Conservation (phyloP, 2,329 filamentous ascomycete genomes). For the Phyllosticta paracitricarpa region DNA sequence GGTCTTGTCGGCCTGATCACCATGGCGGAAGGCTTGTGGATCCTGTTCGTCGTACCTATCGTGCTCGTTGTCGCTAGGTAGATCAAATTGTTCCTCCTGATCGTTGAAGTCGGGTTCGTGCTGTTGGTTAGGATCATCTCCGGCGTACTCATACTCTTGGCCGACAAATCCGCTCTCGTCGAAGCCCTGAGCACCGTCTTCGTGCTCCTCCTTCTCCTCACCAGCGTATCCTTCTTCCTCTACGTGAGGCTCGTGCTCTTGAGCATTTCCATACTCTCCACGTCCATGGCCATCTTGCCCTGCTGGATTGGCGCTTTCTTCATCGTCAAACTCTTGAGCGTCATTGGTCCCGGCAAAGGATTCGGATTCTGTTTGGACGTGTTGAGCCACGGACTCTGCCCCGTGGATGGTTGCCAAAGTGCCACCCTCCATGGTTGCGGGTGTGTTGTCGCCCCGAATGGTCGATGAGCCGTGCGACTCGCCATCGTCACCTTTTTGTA, state of each 20-base stretch:
- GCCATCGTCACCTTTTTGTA: conserved; percentile 22
- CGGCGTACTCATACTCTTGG: conserved; percentile 1
- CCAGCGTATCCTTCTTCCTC: background rate
- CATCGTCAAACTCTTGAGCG: background rate
- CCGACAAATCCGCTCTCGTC: background rate
- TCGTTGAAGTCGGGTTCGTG: background rate
- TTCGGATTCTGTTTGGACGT: background rate
- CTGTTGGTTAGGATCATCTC: conserved; percentile 1
- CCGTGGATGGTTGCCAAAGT: background rate
- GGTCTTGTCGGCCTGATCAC: background rate
- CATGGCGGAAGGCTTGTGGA: background rate
- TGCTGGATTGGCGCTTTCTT: background rate
- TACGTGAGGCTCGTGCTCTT: background rate
- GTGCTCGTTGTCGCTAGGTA: background rate
- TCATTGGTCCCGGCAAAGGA: background rate
- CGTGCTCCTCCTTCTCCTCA: background rate
- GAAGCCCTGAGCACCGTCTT: background rate
- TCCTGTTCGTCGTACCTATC: background rate
- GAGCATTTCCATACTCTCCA: background rate
- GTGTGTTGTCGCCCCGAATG: conserved; percentile 22
- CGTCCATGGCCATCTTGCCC: background rate
- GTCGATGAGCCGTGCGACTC: conserved; percentile 23
- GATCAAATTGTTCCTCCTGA: background rate
- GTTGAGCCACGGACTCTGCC: background rate
- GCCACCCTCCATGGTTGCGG: conserved; percentile 11